phyloP scores from a whole-genome alignment of 73 alveolate genomes.

The Paraurostyla sp. region DNA sequence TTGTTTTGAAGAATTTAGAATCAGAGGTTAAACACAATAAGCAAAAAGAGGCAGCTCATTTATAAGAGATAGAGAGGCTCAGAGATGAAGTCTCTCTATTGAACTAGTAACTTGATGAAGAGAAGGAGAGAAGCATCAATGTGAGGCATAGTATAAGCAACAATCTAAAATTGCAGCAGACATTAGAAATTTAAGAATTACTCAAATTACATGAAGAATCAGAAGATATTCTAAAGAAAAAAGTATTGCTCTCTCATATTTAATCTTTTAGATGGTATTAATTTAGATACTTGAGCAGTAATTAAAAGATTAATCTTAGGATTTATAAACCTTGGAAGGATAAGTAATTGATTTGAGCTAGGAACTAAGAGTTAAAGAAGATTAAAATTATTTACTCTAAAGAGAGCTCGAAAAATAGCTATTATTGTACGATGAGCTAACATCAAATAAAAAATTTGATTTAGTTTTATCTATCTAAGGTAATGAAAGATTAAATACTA shows the following conservation, averaged over 20 bases:
- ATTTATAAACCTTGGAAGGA: background rate
- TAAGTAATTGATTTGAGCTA: background rate
- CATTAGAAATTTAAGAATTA: slow-evolving; percentile 25
- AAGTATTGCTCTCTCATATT: background rate
- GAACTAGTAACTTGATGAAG: background rate
- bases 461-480: background rate
- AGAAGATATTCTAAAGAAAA: slow-evolving; percentile 26
- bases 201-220: slow-evolving; percentile 46
- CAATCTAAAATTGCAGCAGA: background rate
- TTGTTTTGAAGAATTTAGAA: slow-evolving; percentile 18
- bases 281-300: slow-evolving; percentile 17
- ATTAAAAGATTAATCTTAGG: background rate
- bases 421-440: background rate
- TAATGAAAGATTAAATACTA: too few species aligned
- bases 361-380: slow-evolving; percentile 37
- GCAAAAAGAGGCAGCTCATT: background rate
- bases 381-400: background rate
- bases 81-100: background rate
- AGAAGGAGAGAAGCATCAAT: background rate
- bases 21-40: slow-evolving; percentile 1
- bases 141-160: background rate
- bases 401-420: background rate
- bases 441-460: slow-evolving; percentile 14
- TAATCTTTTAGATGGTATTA: background rate
- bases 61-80: background rate